A percentile compares a stretch with the other conserved stretches of the same genome.
These are phyloP conservation scores for Saccharomycopsis fibuligera DNA, from an alignment of 805 yeast genomes.

Conservation along the genomic window DNA sequence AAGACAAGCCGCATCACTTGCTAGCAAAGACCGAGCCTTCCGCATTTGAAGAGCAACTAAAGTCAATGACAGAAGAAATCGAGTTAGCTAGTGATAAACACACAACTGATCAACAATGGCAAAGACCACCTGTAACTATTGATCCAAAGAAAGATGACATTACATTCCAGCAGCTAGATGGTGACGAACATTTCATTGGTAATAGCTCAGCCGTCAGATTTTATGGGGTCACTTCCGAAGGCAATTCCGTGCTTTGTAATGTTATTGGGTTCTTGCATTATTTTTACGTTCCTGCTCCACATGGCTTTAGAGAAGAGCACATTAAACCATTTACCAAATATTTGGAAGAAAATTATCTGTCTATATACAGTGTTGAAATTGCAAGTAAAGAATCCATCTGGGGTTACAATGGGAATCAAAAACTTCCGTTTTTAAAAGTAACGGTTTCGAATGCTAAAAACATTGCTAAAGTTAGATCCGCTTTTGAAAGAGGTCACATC, in stretches of 20 bases:
- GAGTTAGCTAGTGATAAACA: conserved; percentile 22
- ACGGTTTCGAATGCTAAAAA: conserved; percentile 58
- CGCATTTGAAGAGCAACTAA: conserved; percentile 47
- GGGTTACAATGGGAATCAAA: conserved; percentile 81
- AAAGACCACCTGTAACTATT: conserved; percentile 53
- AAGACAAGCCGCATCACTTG: background rate
- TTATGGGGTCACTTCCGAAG: conserved; percentile 87
- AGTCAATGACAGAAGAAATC: conserved; percentile 37
- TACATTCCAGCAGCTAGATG: conserved; percentile 87
- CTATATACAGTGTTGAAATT: conserved; percentile 62
- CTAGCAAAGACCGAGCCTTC: conserved; percentile 34
- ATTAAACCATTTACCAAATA: conserved; percentile 40
- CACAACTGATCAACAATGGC: conserved; percentile 35
- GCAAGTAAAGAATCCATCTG: conserved; percentile 77
- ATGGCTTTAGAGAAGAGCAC: conserved; percentile 57
- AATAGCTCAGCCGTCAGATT: conserved; percentile 67
- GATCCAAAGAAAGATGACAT: conserved; percentile 46
- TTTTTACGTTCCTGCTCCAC: conserved; percentile 86
- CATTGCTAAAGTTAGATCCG: conserved; percentile 64
- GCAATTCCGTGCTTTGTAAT: conserved; percentile 84
- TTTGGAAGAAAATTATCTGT: conserved; percentile 43
- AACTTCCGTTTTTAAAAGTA: conserved; percentile 74
- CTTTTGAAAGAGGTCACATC: conserved; percentile 79
- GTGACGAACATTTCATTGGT: conserved; percentile 68
- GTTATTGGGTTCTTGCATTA: conserved; percentile 87